phyloP scores from a whole-genome alignment of 306 rosid species.

The Castanopsis chinensis region DNA sequence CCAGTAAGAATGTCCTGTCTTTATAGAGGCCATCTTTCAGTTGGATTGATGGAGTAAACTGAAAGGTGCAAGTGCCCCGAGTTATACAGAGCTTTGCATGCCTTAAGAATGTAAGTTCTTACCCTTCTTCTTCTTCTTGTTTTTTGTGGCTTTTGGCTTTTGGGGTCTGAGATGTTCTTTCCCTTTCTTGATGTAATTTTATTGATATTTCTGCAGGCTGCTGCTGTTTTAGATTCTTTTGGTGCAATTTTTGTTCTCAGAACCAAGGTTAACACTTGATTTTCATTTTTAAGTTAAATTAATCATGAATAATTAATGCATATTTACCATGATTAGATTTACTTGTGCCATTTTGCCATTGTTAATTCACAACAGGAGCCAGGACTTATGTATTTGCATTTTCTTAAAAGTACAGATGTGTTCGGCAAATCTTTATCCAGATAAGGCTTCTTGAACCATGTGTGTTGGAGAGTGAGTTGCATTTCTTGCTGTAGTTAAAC shows the following conservation, averaged over 20 bases:
- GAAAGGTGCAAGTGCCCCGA: neutral
- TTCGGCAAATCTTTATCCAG: neutral
- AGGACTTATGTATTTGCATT: neutral
- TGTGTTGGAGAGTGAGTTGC: neutral
- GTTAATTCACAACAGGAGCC: neutral
- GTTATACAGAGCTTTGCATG: neutral
- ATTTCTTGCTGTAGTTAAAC: neutral
- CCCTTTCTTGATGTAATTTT: neutral
- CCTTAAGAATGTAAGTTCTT: neutral
- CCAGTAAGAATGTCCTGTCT: neutral
- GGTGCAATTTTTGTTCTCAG: neutral
- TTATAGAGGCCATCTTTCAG: neutral
- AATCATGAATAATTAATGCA: neutral
- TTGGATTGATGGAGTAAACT: neutral
- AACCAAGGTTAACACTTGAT: neutral
- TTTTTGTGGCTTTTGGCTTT: neutral
- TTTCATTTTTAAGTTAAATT: neutral
- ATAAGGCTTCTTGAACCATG: neutral
- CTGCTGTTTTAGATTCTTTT: neutral
- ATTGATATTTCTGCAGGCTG: neutral
- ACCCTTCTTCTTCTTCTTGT: too few relatives aligned
- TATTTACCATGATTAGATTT: neutral
- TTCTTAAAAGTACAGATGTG: neutral
- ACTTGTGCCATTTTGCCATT: neutral
- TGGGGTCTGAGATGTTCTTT: neutral